phyloP scores from a whole-genome alignment of 108 stramenopile genomes.

The Pseudonitzschia multistriata region DNA sequence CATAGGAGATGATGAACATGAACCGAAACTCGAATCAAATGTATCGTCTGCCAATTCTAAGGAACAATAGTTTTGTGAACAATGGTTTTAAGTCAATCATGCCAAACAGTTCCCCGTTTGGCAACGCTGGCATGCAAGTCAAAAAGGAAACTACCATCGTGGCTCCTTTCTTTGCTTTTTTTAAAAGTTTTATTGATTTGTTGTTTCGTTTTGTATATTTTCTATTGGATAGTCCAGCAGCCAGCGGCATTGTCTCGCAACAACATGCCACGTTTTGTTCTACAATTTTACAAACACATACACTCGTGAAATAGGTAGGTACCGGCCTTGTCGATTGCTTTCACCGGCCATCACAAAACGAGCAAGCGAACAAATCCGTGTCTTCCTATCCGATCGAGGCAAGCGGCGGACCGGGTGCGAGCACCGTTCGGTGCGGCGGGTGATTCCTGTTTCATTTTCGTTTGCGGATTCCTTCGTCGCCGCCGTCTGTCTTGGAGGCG shows the following conservation, averaged over 20 bases:
- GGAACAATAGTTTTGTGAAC: too few species aligned
- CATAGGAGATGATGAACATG: too few species aligned
- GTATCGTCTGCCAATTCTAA: too few species aligned
- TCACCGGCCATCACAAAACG: neutral
- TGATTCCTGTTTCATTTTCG: constrained; percentile 14
- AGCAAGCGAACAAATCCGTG: too few species aligned
- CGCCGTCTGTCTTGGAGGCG: constrained; percentile 13
- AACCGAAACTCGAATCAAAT: too few species aligned
- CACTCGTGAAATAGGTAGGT: neutral
- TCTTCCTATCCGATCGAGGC: neutral
- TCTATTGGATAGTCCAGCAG: neutral
- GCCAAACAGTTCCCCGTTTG: too few species aligned
- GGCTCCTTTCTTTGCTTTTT: too few species aligned
- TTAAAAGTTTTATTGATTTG: too few species aligned
- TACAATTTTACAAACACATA: neutral
- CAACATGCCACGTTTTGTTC: neutral
- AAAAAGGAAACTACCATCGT: too few species aligned
- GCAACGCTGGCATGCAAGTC: too few species aligned
- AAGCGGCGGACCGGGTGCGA: neutral
- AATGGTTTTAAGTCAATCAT: too few species aligned
- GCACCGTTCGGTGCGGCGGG: neutral
- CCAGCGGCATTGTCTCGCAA: neutral
- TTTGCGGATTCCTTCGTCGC: constrained; percentile 26
- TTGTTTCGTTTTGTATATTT: neutral
- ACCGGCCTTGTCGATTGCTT: too few species aligned